Evolutionary conservation across 257 asterid species (phyloP).

Genomic region (Solanum chmielewskii): DNA sequence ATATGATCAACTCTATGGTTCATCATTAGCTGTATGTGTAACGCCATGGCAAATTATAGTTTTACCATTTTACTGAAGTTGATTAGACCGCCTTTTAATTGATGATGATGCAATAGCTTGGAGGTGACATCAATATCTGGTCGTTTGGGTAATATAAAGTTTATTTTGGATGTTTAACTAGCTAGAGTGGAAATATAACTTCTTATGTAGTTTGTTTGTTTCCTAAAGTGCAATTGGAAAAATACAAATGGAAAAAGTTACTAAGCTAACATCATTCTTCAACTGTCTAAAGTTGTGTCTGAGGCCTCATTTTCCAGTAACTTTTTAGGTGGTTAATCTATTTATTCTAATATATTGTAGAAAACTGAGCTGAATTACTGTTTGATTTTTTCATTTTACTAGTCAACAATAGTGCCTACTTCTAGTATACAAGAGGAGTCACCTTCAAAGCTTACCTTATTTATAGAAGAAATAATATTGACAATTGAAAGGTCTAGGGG

Average conservation of each 20-base stretch:
- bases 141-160: neutral
- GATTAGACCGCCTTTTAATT: neutral
- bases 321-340: neutral
- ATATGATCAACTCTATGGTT: neutral
- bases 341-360: neutral
- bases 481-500: neutral
- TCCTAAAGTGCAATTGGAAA: neutral
- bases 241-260: neutral
- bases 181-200: neutral
- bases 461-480: neutral
- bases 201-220: neutral
- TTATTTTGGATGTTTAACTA: neutral
- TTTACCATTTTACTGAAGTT: neutral
- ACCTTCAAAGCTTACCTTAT: neutral
- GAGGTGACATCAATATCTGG: neutral
- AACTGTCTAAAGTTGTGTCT: neutral
- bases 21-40: neutral
- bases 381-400: neutral
- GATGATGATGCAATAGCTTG: neutral
- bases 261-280: neutral
- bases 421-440: neutral
- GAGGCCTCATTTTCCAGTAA: neutral
- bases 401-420: neutral
- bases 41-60: neutral
- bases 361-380: neutral